Evolutionary conservation across 148 eudicot species (phyloP).

Genomic region (Tetragonia tetragonoides): DNA sequence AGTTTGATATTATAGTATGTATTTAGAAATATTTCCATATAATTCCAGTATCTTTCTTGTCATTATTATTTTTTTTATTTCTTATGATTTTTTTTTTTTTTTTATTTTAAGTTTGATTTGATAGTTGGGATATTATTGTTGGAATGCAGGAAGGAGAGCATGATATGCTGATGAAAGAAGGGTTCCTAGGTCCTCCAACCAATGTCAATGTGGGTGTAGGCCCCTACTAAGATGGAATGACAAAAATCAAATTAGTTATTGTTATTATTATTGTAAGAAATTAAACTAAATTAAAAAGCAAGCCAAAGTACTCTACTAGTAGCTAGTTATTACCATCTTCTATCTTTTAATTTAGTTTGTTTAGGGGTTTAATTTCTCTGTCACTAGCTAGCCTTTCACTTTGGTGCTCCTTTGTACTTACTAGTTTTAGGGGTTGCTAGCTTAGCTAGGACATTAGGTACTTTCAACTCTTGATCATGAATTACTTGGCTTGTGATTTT

Average conservation of each 20-base stretch:
- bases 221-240: slow-evolving; percentile 52
- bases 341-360: neutral
- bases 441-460: neutral
- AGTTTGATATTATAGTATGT: no score
- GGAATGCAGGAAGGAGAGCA: slow-evolving; percentile 79
- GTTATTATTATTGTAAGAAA: neutral
- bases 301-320: slow-evolving; percentile 27
- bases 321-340: slow-evolving; percentile 2
- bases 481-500: slow-evolving; percentile 10
- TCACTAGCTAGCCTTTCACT: slow-evolving; percentile 1
- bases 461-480: slow-evolving; percentile 8
- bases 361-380: neutral
- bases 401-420: slow-evolving; percentile 22
- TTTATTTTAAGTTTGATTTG: no score
- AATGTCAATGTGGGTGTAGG: slow-evolving; percentile 69
- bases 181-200: slow-evolving; percentile 57
- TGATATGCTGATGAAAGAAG: slow-evolving; percentile 72
- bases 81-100: no score
- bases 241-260: slow-evolving; percentile 14
- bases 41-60: no score
- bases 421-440: neutral
- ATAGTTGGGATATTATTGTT: neutral
- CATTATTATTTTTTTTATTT: no score
- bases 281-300: slow-evolving; percentile 14
- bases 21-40: no score